Base-by-base conservation (phyloP, 2,329 filamentous ascomycete species). In the Colletotrichum trifolii region DNA sequence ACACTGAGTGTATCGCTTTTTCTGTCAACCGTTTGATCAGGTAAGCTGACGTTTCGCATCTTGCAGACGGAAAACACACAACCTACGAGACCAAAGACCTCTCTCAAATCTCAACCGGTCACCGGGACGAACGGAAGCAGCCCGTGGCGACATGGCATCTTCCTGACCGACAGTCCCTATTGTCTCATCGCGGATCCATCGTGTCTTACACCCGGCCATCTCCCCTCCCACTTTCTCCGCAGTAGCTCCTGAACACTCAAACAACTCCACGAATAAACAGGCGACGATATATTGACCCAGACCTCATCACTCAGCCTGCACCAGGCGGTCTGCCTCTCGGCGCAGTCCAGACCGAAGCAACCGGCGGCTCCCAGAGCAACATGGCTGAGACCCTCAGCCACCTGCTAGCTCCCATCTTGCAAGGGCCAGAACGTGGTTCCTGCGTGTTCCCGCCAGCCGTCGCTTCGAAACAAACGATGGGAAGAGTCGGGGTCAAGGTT, bases 291-390 rank as follows among this genome's bases (percentile, higher is more conserved):
- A 50, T 33, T 50, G 34, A 10, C 10, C 55, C 46, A 25, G 43
- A 47, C 10, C n/a, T 17, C 25, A 10, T 38, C 9, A 25, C 36
- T 11, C 6, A 12, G 40, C 38, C 25, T 10, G 25, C 46, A 9
- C 17, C 8, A 58, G 55, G 55, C 55, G 55, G 55, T 50, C 55
- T 58, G 46, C 54, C 17, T 35, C 45, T 49, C 54, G 36, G 45
- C 35, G 40, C 17, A 49, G 54, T 48, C 54, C 11, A 57, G 45
- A 34, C 54, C 3, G 34, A 42, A 54, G 8, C 11, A 36, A 39
- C 43, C n/a, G n/a, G 42, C 12, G 15, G 11, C 8, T 12, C n/a
- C n/a, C n/a, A 10, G 9, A 12, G 38, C 25, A 13, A 45, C 46
- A 8, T 11, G 42, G 43, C 25, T 25, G 25, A 50, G 55, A 58